These are phyloP conservation scores for Emydomyces testavorans DNA, from an alignment of 2,329 filamentous ascomycete genomes.

Conservation along the genomic window DNA sequence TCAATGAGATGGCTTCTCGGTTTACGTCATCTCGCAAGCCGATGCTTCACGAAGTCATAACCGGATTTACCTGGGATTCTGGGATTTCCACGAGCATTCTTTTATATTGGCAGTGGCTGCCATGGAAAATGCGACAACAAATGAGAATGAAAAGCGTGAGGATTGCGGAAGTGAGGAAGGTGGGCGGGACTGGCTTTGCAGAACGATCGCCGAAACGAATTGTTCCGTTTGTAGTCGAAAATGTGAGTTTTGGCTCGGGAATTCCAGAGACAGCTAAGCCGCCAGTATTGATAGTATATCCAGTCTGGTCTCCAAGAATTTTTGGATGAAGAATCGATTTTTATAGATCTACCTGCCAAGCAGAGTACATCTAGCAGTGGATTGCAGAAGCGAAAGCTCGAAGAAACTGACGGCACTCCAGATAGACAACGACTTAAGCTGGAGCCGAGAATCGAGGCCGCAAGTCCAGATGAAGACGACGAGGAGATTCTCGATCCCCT, in stretches of 20 bases:
- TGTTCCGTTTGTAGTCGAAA: conserved; percentile 32
- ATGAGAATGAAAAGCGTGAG: conserved; percentile 41
- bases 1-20: conserved; percentile 73
- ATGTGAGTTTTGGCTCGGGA: conserved; percentile 20
- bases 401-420: not conserved
- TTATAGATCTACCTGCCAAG: not conserved
- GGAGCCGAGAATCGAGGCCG: not conserved
- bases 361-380: not conserved
- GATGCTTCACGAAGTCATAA: conserved; percentile 62
- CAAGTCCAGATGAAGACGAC: not conserved
- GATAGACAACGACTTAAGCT: conserved; percentile 1
- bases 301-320: conserved; percentile 5
- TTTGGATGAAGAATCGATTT: conserved; percentile 8
- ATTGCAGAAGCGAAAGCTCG: not conserved
- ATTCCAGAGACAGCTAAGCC: not conserved
- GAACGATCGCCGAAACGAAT: conserved; percentile 24
- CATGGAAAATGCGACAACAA: conserved; percentile 28
- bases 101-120: conserved; percentile 65
- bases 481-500: conserved; percentile 10
- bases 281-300: not conserved
- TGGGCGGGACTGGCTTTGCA: conserved; percentile 41
- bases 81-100: conserved; percentile 62
- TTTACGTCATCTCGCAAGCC: conserved; percentile 57
- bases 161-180: conserved; percentile 55
- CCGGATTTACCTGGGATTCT: conserved; percentile 67